Percentiles rank a stretch among this genome's conserved stretches.
Conservation (phyloP, 495 filamentous ascomycete genomes). For the Penicillium riverlandense region DNA sequence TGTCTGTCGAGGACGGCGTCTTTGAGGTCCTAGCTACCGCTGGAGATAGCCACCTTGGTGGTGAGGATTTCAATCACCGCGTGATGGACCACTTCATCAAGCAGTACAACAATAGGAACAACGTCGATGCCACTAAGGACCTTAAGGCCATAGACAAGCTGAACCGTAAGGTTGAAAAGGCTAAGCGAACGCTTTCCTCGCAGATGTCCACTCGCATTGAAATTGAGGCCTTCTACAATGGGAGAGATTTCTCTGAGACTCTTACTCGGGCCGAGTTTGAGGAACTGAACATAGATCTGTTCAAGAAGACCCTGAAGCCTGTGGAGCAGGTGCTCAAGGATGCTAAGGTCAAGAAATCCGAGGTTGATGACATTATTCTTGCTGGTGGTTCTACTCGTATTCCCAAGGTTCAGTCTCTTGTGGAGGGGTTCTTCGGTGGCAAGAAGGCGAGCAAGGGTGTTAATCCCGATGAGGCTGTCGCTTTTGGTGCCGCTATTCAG, state of each 20-base stretch:
- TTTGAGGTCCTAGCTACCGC: slow-evolving; percentile 98
- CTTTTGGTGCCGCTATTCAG: slow-evolving; percentile 94
- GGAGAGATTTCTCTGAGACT: slow-evolving; percentile 97
- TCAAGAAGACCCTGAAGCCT: slow-evolving; percentile 98
- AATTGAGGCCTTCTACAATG: slow-evolving; percentile 95
- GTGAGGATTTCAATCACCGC: slow-evolving; percentile 99
- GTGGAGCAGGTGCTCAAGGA: slow-evolving; percentile 96
- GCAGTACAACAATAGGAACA: slow-evolving; percentile 98
- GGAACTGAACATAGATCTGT: slow-evolving; percentile 96
- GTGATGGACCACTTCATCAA: slow-evolving; percentile 96
- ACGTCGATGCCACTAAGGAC: slow-evolving; percentile 86
- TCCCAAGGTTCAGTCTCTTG: slow-evolving; percentile 87
- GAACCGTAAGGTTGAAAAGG: slow-evolving; percentile 99
- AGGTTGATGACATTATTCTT: slow-evolving; percentile 82
- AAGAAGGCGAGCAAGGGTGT: slow-evolving; percentile 98
- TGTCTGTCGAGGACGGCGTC: slow-evolving; percentile 93
- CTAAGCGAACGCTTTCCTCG: slow-evolving; percentile 97
- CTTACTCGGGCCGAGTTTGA: slow-evolving; percentile 99
- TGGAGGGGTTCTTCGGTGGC: slow-evolving; percentile 91
- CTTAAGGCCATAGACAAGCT: slow-evolving; percentile 99
- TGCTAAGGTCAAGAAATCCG: slow-evolving; percentile 81
- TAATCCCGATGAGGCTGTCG: slow-evolving; percentile 97
- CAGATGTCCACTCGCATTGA: slow-evolving; percentile 98
- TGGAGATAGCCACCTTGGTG: slow-evolving; percentile 98
- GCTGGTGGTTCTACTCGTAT: slow-evolving; percentile 95